Evolutionary conservation across 768 basidiomycete species (phyloP), one percentile per base, ranked within the genome.

Genomic region (Pisolithus tinctorius): DNA sequence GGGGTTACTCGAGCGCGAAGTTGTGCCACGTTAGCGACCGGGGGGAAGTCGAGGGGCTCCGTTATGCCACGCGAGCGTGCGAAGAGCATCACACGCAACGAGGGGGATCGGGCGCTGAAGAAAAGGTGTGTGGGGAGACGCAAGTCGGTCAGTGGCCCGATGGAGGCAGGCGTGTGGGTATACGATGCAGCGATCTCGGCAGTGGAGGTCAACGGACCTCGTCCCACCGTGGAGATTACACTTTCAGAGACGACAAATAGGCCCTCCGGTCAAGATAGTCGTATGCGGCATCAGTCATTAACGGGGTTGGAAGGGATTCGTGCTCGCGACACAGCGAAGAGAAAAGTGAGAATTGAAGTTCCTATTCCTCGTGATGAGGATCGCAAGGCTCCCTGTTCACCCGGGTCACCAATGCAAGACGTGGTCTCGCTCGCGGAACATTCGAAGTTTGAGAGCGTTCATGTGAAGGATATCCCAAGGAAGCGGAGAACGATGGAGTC

Each of bases 91-190:
- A 47, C 54, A 3, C 49, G 43, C 46, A 50, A 45, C 16, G 53
- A 61, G 27, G 54, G 48, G 2, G 57, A 39, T 17, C 69, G 74
- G 46, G 75, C 66, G 2, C 55, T 80, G 60, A 82, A 82, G 70
- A 81, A 79, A 58, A 71, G 80, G 36, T 82, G 80, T 45, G 69
- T 81, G 9, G 75, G 78, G 7, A 64, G 79, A 49, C 70, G 78
- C 48, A 77, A 73, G 59, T 79, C 77, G 9, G 48, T 72, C 51
- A 67, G 58, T 29, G 73, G 69, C 10, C 62, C 64, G 4, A 37
- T 68, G 49, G 63, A 63, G 60, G 52, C 55, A 37, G 57, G 60
- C 29, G 58, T 55, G 8, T 82, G 80, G 80, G 68, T 78, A 4
- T 81, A 80, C 57, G 71, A 75, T 43, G 73, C 78, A n/a, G 71